Evolutionary conservation across 352 stramenopile species (phyloP).

Genomic region (Phytophthora meadii): DNA sequence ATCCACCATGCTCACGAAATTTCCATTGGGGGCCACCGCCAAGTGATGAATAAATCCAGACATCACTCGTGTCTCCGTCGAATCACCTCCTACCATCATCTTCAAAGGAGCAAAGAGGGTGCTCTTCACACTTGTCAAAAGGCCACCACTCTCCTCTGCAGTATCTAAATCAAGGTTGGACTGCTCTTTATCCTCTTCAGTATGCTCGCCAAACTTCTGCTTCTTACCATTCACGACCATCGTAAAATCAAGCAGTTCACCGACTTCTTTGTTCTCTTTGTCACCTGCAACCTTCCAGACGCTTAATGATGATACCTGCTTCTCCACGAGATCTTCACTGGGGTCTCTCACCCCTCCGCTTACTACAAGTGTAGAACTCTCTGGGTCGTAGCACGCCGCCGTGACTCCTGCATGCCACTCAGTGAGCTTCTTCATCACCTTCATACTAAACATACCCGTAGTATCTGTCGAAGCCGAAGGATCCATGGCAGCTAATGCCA

Average conservation of each 20-base stretch:
- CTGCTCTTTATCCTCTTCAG: not conserved
- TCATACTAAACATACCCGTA: constrained; percentile 44
- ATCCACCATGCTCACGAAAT: constrained; percentile 67
- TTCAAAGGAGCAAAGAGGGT: constrained; percentile 44
- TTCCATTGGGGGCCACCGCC: constrained; percentile 52
- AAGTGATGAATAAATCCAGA: constrained; percentile 50
- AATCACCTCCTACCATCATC: constrained; percentile 46
- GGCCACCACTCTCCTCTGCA: constrained; percentile 16
- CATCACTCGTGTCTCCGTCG: constrained; percentile 22
- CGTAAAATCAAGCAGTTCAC: constrained; percentile 72
- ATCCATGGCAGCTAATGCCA: constrained; percentile 51
- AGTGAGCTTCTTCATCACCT: constrained; percentile 47
- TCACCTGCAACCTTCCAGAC: constrained; percentile 58
- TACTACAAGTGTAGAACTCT: constrained; percentile 55
- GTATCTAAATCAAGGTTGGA: not conserved
- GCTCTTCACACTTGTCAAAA: constrained; percentile 36
- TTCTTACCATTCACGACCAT: constrained; percentile 56
- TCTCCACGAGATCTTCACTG: constrained; percentile 54
- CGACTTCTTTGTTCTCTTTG: constrained; percentile 45
- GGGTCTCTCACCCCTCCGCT: constrained; percentile 61
- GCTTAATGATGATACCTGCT: constrained; percentile 65
- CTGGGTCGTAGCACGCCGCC: constrained; percentile 47
- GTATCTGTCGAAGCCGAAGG: constrained; percentile 8
- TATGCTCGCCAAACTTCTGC: not conserved
- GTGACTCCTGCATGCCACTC: constrained; percentile 71